Conservation (phyloP, 495 filamentous ascomycete species). For the Daldinia decipiens region DNA sequence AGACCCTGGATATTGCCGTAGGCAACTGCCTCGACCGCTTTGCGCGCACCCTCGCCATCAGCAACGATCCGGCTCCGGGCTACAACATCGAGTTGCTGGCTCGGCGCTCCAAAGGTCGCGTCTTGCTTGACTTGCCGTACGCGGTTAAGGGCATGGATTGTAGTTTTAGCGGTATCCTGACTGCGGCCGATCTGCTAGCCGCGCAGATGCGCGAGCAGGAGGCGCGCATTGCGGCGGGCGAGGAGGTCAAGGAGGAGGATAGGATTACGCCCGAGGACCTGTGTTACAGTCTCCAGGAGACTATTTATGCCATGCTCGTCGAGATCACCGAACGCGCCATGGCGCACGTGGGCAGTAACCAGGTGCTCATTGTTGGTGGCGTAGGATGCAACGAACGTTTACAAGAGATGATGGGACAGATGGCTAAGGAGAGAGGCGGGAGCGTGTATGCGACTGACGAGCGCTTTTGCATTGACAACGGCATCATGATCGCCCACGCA, state of each 20-base stretch:
- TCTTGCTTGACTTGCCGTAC: slow-evolving; percentile 89
- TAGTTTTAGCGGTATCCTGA: slow-evolving; percentile 91
- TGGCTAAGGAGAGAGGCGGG: slow-evolving; percentile 91
- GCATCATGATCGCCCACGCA: slow-evolving; percentile 99
- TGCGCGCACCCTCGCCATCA: slow-evolving; percentile 86
- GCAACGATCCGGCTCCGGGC: slow-evolving; percentile 94
- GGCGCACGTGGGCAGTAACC: slow-evolving; percentile 91
- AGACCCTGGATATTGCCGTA: slow-evolving; percentile 96
- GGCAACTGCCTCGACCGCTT: slow-evolving; percentile 98
- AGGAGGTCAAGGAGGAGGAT: slow-evolving; percentile 45
- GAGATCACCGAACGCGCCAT: slow-evolving; percentile 99
- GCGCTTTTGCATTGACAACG: slow-evolving; percentile 98
- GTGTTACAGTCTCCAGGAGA: slow-evolving; percentile 95
- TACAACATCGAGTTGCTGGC: slow-evolving; percentile 99
- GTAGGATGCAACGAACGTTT: slow-evolving; percentile 96
- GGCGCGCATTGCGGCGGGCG: slow-evolving; percentile 52
- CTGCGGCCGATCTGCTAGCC: slow-evolving; percentile 80
- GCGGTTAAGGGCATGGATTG: slow-evolving; percentile 99
- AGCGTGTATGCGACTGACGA: slow-evolving; percentile 95
- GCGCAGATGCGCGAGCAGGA: slow-evolving; percentile 63
- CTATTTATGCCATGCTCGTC: slow-evolving; percentile 94
- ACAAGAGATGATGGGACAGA: slow-evolving; percentile 97
- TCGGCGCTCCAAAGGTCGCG: slow-evolving; percentile 69
- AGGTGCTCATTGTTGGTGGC: slow-evolving; percentile 96
- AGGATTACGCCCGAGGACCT: slow-evolving; percentile 81